Evolutionary conservation across 257 asterid genomes (phyloP).

Genomic region (Cordia subcordata): DNA sequence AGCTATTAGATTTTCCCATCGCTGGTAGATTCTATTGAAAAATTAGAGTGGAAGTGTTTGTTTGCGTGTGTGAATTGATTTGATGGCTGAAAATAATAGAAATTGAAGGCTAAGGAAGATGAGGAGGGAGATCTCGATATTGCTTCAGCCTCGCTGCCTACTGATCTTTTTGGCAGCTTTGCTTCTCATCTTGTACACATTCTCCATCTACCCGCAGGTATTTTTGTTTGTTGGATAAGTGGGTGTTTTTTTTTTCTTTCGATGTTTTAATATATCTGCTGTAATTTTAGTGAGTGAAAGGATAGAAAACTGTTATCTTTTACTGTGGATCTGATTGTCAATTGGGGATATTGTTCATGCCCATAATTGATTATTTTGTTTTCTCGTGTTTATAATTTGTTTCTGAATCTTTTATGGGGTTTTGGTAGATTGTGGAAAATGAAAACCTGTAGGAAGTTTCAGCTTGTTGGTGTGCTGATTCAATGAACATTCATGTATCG

Average conservation of each 20-base stretch:
- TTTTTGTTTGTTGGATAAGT: not conserved
- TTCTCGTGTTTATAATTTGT: too few species aligned
- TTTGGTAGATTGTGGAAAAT: not conserved
- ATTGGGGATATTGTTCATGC: too few species aligned
- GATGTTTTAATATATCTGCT: too few species aligned
- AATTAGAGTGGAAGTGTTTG: too few species aligned
- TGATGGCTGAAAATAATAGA: not conserved
- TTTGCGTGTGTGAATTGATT: not conserved
- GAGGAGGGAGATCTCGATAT: constrained; percentile 71
- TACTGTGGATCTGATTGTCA: not conserved
- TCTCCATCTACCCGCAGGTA: constrained; percentile 57
- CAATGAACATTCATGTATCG: not conserved
- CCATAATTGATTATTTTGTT: too few species aligned
- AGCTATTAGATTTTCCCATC: not conserved
- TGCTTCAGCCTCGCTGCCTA: constrained; percentile 60
- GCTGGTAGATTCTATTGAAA: not conserved
- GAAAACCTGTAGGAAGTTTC: not conserved
- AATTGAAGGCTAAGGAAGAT: constrained; percentile 24
- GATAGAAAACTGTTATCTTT: not conserved
- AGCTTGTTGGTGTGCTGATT: not conserved
- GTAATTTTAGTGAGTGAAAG: not conserved
- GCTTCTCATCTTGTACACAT: constrained; percentile 44
- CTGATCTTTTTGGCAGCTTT: constrained; percentile 47
- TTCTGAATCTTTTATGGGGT: not conserved
- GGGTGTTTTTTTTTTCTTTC: not conserved